Evolutionary conservation across 129 eudicot genomes (phyloP).

Genomic region (Mikania micrantha): DNA sequence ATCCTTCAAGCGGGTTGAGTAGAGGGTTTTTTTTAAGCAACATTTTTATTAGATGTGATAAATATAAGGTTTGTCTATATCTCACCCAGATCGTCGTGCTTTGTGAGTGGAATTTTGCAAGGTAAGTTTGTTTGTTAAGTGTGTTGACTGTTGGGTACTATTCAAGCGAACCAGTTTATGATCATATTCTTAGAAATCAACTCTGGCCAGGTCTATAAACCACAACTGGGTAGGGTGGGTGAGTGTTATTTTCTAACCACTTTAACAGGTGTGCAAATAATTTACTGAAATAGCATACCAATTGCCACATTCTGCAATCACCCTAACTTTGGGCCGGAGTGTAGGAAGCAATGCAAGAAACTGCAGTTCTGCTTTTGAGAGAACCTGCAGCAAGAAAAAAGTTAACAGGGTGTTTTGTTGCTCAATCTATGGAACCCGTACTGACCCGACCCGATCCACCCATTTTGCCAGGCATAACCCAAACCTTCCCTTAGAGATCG

Average conservation of each 20-base stretch:
- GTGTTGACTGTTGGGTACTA: too few species aligned
- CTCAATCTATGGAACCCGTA: not conserved
- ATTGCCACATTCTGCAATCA: constrained; percentile 93
- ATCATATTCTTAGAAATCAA: not conserved
- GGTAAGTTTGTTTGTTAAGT: too few species aligned
- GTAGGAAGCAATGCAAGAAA: constrained; percentile 86
- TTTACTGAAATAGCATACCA: constrained; percentile 32
- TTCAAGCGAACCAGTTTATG: not conserved
- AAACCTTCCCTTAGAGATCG: too few species aligned
- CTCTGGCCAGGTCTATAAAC: not conserved
- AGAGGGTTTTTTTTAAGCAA: too few species aligned
- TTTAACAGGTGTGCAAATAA: not conserved
- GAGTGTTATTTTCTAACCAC: not conserved
- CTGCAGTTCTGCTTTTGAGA: constrained; percentile 88
- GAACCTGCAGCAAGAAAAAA: constrained; percentile 41
- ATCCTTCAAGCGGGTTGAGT: not conserved
- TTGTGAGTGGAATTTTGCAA: too few species aligned
- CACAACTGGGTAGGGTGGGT: not conserved
- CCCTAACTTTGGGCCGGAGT: constrained; percentile 80
- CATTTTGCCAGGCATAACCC: too few species aligned
- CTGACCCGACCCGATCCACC: too few species aligned
- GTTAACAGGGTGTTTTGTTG: not conserved
- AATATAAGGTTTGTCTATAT: too few species aligned
- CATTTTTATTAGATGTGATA: too few species aligned
- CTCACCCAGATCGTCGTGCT: too few species aligned